Evolutionary conservation across 2,329 filamentous ascomycete genomes (phyloP), one percentile per base, ranked within the genome.

Genomic region (Xylariales sp.): DNA sequence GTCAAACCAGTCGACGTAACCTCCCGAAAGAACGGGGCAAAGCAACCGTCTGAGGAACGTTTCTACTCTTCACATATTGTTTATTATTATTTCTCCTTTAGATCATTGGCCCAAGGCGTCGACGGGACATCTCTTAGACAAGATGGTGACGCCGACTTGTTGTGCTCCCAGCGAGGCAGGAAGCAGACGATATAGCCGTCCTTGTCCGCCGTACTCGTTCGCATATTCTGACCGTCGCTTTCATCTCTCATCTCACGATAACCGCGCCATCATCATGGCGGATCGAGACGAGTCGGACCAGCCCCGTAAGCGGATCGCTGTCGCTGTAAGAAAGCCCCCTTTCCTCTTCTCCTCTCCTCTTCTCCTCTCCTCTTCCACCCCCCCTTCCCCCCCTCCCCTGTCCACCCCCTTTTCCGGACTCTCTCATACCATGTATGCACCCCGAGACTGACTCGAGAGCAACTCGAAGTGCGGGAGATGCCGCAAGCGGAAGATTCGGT

Each of bases 401-500:
- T 36, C 30, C 18, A 41, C 36, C 62, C 56, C 6, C 6, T 39
- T 8, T 39, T 9, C 65, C 43, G 23, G 23, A 32, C 12, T 45
- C 43, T 34, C 52, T 49, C 34, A 5, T 43, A n/a, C 45, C 34
- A 28, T 57, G n/a, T 41, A 41, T 41, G 32, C 39, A 32, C 23
- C 18, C 23, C 53, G 28, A 50, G 30, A 67, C 68, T 74, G 52
- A 74, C 70, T 59, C 43, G 67, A 64, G 36, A 71, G 64, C 71
- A 34, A 58, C 62, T 46, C 30, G 50, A 75, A 97, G 95, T 98
- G 95, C 79, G 89, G 89, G 43, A 89, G 95, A 72, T 98, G 95
- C 80, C 89, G 95, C 68, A 94, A 95, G 82, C 89, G 95, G 67
- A 98, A 98, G 84, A 98, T 98, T 75, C 91, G 93, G 73, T 98